Evolutionary conservation across 2,329 filamentous ascomycete species (phyloP), one percentile per base, ranked within the genome.

Genomic region (Ophiostoma novo-ulmi): DNA sequence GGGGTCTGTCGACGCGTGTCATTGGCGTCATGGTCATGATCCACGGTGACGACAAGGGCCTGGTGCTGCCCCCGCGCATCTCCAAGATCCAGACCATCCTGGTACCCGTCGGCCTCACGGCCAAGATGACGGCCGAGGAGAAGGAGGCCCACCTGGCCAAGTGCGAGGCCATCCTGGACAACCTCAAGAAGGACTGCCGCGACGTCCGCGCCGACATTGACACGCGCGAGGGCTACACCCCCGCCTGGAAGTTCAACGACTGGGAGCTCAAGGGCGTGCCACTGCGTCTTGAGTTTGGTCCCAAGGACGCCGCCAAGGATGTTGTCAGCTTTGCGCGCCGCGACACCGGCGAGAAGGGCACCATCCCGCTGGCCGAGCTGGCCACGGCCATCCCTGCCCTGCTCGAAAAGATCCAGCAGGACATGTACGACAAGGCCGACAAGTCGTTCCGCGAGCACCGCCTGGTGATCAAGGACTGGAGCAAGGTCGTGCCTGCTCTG

Each of bases 11-110:
- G 0, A 99, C 95, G 70, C 93, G 95, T 79, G 93, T 94, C 71
- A 97, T 99, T 75, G 96, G 95, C 82, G 93, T 98, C 79, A 98
- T 98, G 94, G 92, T 97, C 77, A 95, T 99, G 89, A 93, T 97
- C 73, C 95, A 99, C 82, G 91, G 93, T 77, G 95, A 99, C 79
- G 91, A 99, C 83, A 94, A 94, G 81, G 95, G 95, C 74, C 86
- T 99, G 22, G 93, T 98, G 73, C 88, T 98, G 69, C 95, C 95
- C 78, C 95, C 95, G 58, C 88, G 93, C 70, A 91, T 98, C 69
- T 90, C 94, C 74, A 93, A 94, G 81, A 85, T 89, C 73, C 95
- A 99, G 81, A 88, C 89, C 64, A 86, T 97, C 75, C 86, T 99
- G 73, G 90, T 99, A 71, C 94, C 96, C 10, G 94, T 98, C 61